A percentile compares a stretch with the other conserved stretches of the same genome.
Conservation (phyloP, 352 stramenopile genomes). For the Phytophthora cactorum region DNA sequence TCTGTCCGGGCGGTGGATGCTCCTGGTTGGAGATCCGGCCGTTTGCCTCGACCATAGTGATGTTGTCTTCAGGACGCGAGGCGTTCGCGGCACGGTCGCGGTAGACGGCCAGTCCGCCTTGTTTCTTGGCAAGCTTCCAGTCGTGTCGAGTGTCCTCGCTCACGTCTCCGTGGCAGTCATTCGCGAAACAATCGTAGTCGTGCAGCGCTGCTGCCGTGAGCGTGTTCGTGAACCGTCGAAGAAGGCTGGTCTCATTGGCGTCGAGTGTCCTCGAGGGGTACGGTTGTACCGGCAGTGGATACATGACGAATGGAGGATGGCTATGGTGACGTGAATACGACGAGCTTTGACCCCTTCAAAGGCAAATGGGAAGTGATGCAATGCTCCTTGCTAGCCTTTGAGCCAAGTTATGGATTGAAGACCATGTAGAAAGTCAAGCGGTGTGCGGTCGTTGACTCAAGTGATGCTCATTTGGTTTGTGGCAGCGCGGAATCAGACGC, state of each 20-base stretch:
- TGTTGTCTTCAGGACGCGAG: neutral
- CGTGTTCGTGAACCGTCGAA: constrained; percentile 38
- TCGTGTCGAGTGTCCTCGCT: constrained; percentile 22
- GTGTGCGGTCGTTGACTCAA: constrained; percentile 7
- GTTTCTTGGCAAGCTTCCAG: constrained; percentile 51
- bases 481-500: constrained; percentile 3
- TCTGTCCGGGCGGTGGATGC: constrained; percentile 4
- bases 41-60: constrained; percentile 14
- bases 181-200: constrained; percentile 44
- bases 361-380: constrained; percentile 22
- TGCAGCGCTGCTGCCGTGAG: constrained; percentile 36
- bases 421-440: constrained; percentile 1
- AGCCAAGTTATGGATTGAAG: neutral
- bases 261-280: constrained; percentile 48
- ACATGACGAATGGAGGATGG: constrained; percentile 16
- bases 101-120: constrained; percentile 44
- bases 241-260: constrained; percentile 31
- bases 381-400: neutral
- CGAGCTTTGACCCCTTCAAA: neutral
- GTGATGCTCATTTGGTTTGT: constrained; percentile 20
- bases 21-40: constrained; percentile 7
- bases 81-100: constrained; percentile 23
- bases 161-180: constrained; percentile 32
- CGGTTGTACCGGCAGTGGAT: constrained; percentile 24
- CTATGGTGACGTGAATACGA: too few relatives aligned